These are phyloP conservation scores for Tylopilus sp. DNA, from an alignment of 768 basidiomycete genomes.

Conservation along the genomic window DNA sequence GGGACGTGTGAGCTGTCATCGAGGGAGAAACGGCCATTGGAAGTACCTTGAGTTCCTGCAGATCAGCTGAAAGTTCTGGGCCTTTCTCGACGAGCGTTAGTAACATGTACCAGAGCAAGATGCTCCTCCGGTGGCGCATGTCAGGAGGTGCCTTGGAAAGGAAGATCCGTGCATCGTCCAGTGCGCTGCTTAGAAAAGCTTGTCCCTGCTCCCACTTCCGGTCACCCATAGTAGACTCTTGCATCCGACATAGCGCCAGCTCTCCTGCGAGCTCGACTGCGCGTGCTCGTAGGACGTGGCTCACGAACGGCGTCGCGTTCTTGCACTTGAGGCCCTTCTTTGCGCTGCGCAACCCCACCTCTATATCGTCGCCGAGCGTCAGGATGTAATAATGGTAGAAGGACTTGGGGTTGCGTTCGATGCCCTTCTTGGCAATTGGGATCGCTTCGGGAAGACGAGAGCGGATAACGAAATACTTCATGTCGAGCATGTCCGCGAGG, in stretches of 20 bases:
- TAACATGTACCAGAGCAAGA: slow-evolving; percentile 56
- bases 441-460: slow-evolving; percentile 46
- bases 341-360: slow-evolving; percentile 51
- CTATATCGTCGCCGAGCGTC: slow-evolving; percentile 44
- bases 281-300: slow-evolving; percentile 54
- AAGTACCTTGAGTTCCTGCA: slow-evolving; percentile 50
- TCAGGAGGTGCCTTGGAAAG: slow-evolving; percentile 56
- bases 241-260: slow-evolving; percentile 46
- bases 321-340: slow-evolving; percentile 65
- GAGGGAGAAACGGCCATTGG: background rate
- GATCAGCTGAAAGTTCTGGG: slow-evolving; percentile 42
- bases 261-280: slow-evolving; percentile 58
- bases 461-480: slow-evolving; percentile 53
- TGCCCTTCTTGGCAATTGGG: slow-evolving; percentile 38
- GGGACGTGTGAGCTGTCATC: background rate
- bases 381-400: slow-evolving; percentile 63
- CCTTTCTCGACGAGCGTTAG: slow-evolving; percentile 50
- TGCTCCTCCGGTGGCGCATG: slow-evolving; percentile 54
- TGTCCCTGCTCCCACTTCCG: slow-evolving; percentile 55
- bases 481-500: slow-evolving; percentile 58
- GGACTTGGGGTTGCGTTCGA: slow-evolving; percentile 51
- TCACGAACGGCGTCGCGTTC: slow-evolving; percentile 51
- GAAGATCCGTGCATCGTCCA: slow-evolving; percentile 57
- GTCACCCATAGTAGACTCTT: slow-evolving; percentile 37
- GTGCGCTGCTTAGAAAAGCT: slow-evolving; percentile 56